These are phyloP conservation scores for Macrophomina phaseolina DNA, from an alignment of 2,329 filamentous ascomycete genomes.

Conservation along the genomic window DNA sequence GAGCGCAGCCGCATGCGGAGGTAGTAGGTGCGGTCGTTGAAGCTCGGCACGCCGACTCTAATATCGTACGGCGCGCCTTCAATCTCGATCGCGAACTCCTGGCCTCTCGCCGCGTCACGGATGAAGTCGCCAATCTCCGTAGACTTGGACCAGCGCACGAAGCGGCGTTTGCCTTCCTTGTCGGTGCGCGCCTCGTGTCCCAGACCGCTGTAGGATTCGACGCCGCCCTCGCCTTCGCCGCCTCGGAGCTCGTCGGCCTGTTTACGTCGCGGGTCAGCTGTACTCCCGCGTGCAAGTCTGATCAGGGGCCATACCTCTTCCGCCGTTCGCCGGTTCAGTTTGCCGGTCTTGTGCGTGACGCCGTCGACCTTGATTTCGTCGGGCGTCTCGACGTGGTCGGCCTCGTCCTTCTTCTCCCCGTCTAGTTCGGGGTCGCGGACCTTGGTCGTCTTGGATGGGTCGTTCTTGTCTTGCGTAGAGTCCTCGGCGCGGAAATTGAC, in stretches of 20 bases:
- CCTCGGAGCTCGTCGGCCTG: conserved; percentile 50
- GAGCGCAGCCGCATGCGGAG: conserved; percentile 77
- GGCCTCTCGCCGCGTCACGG: conserved; percentile 80
- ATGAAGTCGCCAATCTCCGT: conserved; percentile 96
- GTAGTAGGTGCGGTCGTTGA: conserved; percentile 89
- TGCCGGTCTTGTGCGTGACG: conserved; percentile 54
- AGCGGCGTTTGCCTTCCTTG: conserved; percentile 60
- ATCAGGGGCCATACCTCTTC: neutral
- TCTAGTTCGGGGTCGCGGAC: conserved; percentile 36
- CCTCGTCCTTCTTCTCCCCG: conserved; percentile 35
- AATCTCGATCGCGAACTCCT: conserved; percentile 84
- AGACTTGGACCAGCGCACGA: conserved; percentile 85
- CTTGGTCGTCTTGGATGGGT: conserved; percentile 37
- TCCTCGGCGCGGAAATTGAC: conserved; percentile 84
- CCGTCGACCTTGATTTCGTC: conserved; percentile 60
- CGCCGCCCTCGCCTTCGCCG: conserved; percentile 61
- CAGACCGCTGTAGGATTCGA: conserved; percentile 73
- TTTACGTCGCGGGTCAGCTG: conserved; percentile 36
- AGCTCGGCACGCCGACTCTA: conserved; percentile 81
- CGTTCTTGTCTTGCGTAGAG: conserved; percentile 64
- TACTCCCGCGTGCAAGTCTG: too few relatives aligned
- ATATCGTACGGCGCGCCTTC: conserved; percentile 73
- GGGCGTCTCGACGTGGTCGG: conserved; percentile 49
- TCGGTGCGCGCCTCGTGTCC: conserved; percentile 62
- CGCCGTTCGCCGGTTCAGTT: conserved; percentile 36